phyloP scores from a whole-genome alignment of 176 grass and related monocot genomes.

The Carex littledalei region DNA sequence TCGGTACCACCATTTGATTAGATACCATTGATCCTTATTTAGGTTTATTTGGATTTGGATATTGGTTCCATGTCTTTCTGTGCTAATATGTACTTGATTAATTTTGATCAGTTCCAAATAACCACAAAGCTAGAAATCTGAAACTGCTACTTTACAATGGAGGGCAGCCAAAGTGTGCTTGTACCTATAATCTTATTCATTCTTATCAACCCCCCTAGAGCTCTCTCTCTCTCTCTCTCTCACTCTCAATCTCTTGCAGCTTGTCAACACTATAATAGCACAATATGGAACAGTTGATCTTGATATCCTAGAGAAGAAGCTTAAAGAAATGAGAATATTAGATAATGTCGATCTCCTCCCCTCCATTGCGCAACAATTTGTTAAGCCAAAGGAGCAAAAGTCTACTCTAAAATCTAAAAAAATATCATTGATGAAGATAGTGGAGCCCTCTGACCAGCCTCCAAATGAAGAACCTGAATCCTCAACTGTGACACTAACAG shows the following conservation, averaged over 20 bases:
- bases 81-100: neutral
- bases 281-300: slow-evolving; percentile 66
- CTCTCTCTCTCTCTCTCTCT: slow-evolving; percentile 21
- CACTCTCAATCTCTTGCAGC: slow-evolving; percentile 43
- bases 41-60: neutral
- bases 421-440: neutral
- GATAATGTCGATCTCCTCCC: slow-evolving; percentile 81
- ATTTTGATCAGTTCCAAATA: neutral
- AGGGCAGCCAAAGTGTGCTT: neutral
- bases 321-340: slow-evolving; percentile 95
- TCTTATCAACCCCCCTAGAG: neutral
- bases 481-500: slow-evolving; percentile 37
- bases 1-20: neutral
- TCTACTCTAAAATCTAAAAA: slow-evolving; percentile 36
- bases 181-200: neutral
- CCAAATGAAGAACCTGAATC: slow-evolving; percentile 38
- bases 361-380: slow-evolving; percentile 64
- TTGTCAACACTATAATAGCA: slow-evolving; percentile 65
- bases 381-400: slow-evolving; percentile 67
- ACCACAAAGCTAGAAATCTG: neutral
- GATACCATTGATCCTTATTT: neutral
- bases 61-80: neutral
- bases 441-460: neutral
- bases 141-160: neutral
- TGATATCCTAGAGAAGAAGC: slow-evolving; percentile 64